Base-by-base conservation (phyloP, 805 yeast genomes). In the Barnettozyma botsteinii region DNA sequence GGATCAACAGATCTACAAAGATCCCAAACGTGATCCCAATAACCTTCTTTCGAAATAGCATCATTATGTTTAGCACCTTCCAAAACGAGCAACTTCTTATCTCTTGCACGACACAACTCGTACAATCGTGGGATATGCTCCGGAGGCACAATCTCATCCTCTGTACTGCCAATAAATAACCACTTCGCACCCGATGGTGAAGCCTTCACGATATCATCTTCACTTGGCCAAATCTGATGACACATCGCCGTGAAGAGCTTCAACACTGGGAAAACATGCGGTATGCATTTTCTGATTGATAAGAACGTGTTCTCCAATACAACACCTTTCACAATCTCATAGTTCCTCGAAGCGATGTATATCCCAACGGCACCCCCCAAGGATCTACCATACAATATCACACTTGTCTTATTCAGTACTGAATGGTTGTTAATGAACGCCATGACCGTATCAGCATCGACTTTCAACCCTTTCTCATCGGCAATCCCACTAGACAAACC, bases 301-400 rank as follows among this genome's bases (percentile, higher is more conserved):
- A 86, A 62, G 47, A 91, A 91, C 1, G 98, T 87, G 59, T 91
- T 91, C 54, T 91, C 98, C 26, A 91, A 60, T 2, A 93, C 72
- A 9, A 89, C 50, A 2, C 82, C 96, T 40, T 70, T 69, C 12
- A 86, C 65, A 23, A 67, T 43, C 1, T 60, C 51, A 3, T 78
- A 66, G 51, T 70, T 73, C 18, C 69, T 70, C 3, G 86, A 69
- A 0, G 93, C 88, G 38, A 87, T 73, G 61, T 87, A 84, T 15
- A 88, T 74, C 7, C 94, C 87, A 26, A 85, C 96, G 0, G 98
- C 98, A 4, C 98, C 98, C 26, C 98, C 98, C 11, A 91, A 65
- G 9, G 96, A 85, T 36, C 97, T 70, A 2, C 98, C 98, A 56
- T 88, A 88, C 9, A 88, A 66, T 1, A 86, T 64, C 3, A 89